phyloP scores from a whole-genome alignment of 2,329 filamentous ascomycete genomes.

The Epicoccum sorghinum region DNA sequence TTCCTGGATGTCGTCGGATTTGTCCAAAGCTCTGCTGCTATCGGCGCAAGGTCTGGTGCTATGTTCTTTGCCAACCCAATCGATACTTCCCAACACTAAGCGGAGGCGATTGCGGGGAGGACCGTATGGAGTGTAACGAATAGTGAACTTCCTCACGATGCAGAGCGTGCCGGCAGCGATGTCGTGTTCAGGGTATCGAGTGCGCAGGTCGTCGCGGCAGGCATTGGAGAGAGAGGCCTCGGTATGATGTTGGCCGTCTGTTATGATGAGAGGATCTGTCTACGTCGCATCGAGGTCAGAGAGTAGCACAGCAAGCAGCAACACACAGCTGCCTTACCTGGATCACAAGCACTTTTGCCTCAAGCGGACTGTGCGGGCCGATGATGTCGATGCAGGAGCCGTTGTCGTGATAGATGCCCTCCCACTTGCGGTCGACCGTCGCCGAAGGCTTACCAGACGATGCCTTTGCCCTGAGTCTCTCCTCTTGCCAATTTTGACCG shows the following conservation, averaged over 20 bases:
- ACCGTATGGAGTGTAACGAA: slow-evolving; percentile 38
- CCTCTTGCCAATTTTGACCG: slow-evolving; percentile 31
- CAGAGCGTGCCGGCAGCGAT: neutral
- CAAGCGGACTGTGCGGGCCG: slow-evolving; percentile 15
- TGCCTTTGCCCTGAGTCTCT: slow-evolving; percentile 16
- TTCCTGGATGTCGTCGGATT: slow-evolving; percentile 7
- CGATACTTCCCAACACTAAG: slow-evolving; percentile 30
- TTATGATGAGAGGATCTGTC: slow-evolving; percentile 29
- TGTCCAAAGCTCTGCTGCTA: slow-evolving; percentile 10
- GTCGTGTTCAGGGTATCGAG: slow-evolving; percentile 1
- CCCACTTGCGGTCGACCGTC: slow-evolving; percentile 22
- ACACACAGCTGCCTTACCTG: slow-evolving; percentile 19
- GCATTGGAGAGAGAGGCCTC: slow-evolving; percentile 21
- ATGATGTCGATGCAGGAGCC: slow-evolving; percentile 42
- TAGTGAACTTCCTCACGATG: slow-evolving; percentile 28
- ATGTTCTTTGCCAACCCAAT: slow-evolving; percentile 16
- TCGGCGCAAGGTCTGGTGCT: neutral
- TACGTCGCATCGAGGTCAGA: slow-evolving; percentile 13
- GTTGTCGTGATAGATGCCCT: slow-evolving; percentile 41
- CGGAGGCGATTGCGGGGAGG: slow-evolving; percentile 25
- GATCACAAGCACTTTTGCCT: slow-evolving; percentile 27
- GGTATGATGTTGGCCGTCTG: slow-evolving; percentile 35
- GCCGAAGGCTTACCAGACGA: slow-evolving; percentile 1
- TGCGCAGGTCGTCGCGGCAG: slow-evolving; percentile 17
- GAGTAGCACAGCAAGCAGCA: neutral